These are phyloP conservation scores for Chimonanthus salicifolius DNA, from an alignment of 164 flowering plant species.

Conservation along the genomic window DNA sequence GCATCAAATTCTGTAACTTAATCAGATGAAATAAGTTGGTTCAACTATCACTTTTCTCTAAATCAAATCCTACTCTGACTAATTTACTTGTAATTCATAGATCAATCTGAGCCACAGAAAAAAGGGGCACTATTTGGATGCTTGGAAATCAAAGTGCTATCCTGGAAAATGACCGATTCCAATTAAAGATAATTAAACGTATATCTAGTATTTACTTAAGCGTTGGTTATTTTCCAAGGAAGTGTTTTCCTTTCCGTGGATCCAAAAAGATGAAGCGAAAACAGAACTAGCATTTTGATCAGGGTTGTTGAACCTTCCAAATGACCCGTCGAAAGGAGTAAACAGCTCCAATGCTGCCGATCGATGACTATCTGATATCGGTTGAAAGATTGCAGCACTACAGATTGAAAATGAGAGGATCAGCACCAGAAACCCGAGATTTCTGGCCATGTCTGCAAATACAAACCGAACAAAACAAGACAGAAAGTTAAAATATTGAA, in stretches of 20 bases:
- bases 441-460: conserved; percentile 56
- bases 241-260: not conserved
- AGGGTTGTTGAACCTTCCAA: conserved; percentile 39
- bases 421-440: conserved; percentile 42
- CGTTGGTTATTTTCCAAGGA: not conserved
- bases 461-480: not conserved
- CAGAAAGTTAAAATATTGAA: not conserved
- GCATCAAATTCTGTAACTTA: no score
- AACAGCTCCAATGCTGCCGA: conserved; percentile 72
- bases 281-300: conserved; percentile 7
- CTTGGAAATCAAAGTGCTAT: not conserved
- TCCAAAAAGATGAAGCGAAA: not conserved
- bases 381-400: conserved; percentile 48
- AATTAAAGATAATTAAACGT: not conserved
- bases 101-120: not conserved
- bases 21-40: no score
- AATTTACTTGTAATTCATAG: no score
- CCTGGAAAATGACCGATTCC: not conserved
- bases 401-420: conserved; percentile 29
- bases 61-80: no score
- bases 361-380: conserved; percentile 72
- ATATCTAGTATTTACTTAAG: not conserved
- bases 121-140: not conserved
- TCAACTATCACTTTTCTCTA: no score
- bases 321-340: conserved; percentile 51